Conservation (phyloP, 257 asterid genomes). For the Solanum peruvianum region DNA sequence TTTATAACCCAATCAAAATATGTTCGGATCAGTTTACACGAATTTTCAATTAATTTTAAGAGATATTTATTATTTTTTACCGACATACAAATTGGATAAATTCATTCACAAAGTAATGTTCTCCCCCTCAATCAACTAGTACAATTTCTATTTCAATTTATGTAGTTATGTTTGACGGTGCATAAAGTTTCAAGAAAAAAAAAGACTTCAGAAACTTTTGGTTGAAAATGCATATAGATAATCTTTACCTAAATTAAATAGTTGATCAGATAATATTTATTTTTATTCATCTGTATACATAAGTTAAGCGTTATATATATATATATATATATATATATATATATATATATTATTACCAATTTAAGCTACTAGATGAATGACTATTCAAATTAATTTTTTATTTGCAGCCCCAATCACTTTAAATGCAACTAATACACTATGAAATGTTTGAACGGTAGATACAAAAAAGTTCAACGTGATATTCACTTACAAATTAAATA, state of each 20-base stretch:
- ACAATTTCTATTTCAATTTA: neutral
- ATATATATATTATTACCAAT: too few relatives aligned
- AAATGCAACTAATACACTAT: neutral
- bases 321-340: too few relatives aligned
- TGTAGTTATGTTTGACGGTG: neutral
- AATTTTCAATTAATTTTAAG: neutral
- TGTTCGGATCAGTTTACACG: neutral
- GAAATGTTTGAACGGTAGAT: neutral
- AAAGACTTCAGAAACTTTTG: too few relatives aligned
- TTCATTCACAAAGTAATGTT: neutral
- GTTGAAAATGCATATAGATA: too few relatives aligned
- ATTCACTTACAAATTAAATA: neutral
- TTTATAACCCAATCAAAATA: neutral
- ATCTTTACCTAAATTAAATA: too few relatives aligned
- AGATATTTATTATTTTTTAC: neutral
- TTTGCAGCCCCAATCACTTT: neutral
- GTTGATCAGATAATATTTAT: too few relatives aligned
- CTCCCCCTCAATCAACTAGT: neutral
- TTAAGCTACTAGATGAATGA: too few relatives aligned
- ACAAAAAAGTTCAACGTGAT: neutral
- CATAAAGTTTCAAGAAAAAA: accelerated
- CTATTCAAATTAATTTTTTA: too few relatives aligned
- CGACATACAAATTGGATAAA: neutral
- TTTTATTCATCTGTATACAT: neutral
- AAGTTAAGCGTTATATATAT: too few relatives aligned